Evolutionary conservation across 225 moss, liverwort and hornwort species (phyloP).

Genomic region (Thuidium tamariscinum): DNA sequence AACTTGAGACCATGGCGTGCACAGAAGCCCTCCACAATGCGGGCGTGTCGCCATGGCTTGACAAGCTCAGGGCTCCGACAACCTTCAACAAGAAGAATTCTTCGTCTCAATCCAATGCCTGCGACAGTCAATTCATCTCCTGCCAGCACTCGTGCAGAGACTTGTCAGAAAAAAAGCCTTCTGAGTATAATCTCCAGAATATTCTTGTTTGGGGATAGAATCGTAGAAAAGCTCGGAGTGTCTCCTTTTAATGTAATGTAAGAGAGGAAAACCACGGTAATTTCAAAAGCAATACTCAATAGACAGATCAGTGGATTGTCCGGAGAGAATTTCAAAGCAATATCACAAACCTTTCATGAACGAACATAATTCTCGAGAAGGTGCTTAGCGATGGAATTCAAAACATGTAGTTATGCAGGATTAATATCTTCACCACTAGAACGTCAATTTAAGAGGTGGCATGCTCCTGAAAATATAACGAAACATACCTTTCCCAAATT

Average conservation of each 20-base stretch:
- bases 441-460: neutral
- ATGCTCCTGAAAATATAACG: neutral
- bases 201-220: neutral
- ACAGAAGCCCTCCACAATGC: constrained; percentile 78
- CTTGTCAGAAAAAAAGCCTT: neutral
- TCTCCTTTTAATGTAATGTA: neutral
- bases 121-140: constrained; percentile 37
- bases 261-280: neutral
- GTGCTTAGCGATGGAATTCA: neutral
- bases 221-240: neutral
- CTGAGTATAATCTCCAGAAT: neutral
- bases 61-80: constrained; percentile 77
- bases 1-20: constrained; percentile 78
- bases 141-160: constrained; percentile 11
- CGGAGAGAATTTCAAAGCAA: neutral
- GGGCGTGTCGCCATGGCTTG: constrained; percentile 76
- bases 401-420: neutral
- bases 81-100: constrained; percentile 81
- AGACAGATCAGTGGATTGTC: neutral
- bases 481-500: constrained; percentile 38
- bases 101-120: constrained; percentile 75
- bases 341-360: neutral
- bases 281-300: neutral
- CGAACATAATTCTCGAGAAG: neutral
- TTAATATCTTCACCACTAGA: neutral